These are phyloP conservation scores for Scheffersomyces cryptocercus DNA, from an alignment of 1,139 yeast genomes.

Conservation along the genomic window DNA sequence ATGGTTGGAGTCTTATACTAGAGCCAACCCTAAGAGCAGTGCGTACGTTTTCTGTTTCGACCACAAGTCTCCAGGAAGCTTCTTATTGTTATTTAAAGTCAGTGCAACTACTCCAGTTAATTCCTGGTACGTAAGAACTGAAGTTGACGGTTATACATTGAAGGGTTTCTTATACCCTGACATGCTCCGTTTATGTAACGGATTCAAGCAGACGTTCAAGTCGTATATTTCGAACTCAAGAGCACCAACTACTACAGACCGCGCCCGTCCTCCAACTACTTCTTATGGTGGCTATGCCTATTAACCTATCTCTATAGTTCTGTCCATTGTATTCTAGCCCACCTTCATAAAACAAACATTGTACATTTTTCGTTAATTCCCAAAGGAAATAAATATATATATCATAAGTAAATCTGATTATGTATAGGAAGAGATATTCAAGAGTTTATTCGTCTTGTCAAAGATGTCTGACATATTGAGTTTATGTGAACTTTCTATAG, in stretches of 20 bases:
- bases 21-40: conserved; percentile 87
- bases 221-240: conserved; percentile 24
- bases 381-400: no score
- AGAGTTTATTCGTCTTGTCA: no score
- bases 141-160: conserved; percentile 81
- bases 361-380: not conserved
- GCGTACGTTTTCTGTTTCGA: conserved; percentile 92
- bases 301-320: conserved; percentile 8
- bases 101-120: conserved; percentile 71
- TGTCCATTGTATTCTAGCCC: conserved; percentile 3
- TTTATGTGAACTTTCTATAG: conserved; percentile 2
- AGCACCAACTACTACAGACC: conserved; percentile 10
- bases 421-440: no score
- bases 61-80: conserved; percentile 91
- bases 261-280: conserved; percentile 11
- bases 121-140: conserved; percentile 88
- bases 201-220: conserved; percentile 71
- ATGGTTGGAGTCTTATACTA: conserved; percentile 87
- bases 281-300: conserved; percentile 34
- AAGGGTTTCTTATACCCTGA: conserved; percentile 82
- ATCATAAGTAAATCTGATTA: no score
- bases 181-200: conserved; percentile 86
- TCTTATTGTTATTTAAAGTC: conserved; percentile 77
- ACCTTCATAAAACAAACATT: not conserved
- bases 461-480: no score